Conservation (phyloP, 495 filamentous ascomycete genomes). For the Talaromyces nanjingensis region DNA sequence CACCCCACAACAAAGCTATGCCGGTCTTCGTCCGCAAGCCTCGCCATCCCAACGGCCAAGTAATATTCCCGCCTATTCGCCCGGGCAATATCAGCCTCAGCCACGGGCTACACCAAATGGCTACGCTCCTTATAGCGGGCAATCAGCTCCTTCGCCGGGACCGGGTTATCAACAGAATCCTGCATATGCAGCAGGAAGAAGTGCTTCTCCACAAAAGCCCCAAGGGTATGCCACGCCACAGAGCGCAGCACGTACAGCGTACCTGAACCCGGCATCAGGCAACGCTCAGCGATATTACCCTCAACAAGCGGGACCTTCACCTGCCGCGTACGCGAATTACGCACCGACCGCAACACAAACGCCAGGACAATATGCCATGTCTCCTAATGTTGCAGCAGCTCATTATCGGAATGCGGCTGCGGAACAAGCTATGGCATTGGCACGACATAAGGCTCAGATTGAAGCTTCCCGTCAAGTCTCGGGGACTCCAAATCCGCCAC, state of each 20-base stretch:
- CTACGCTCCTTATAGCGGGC: slow-evolving; percentile 27
- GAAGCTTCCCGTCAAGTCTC: slow-evolving; percentile 30
- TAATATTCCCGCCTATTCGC: slow-evolving; percentile 30
- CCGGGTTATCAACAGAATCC: slow-evolving; percentile 32
- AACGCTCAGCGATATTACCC: slow-evolving; percentile 24
- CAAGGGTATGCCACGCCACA: slow-evolving; percentile 20
- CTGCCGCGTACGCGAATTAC: slow-evolving; percentile 22
- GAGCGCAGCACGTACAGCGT: slow-evolving; percentile 15
- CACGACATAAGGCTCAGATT: slow-evolving; percentile 38
- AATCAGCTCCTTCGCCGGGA: slow-evolving; percentile 27
- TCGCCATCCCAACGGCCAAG: slow-evolving; percentile 38
- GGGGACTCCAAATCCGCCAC: slow-evolving; percentile 33
- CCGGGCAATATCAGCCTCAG: slow-evolving; percentile 32
- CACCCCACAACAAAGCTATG: slow-evolving; percentile 23
- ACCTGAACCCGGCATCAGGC: slow-evolving; percentile 16
- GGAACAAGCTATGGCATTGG: slow-evolving; percentile 41
- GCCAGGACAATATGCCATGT: slow-evolving; percentile 30
- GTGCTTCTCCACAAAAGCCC: slow-evolving; percentile 28
- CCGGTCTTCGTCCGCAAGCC: slow-evolving; percentile 30
- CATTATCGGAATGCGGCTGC: slow-evolving; percentile 34
- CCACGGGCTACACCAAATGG: slow-evolving; percentile 35
- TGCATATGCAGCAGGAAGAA: slow-evolving; percentile 26
- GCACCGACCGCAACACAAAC: slow-evolving; percentile 18
- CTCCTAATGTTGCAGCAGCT: slow-evolving; percentile 28
- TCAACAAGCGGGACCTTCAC: slow-evolving; percentile 18